A percentile compares a stretch with the other conserved stretches of the same genome.
These are phyloP conservation scores for Combretum micranthum DNA, from an alignment of 345 rosid species.

Conservation along the genomic window DNA sequence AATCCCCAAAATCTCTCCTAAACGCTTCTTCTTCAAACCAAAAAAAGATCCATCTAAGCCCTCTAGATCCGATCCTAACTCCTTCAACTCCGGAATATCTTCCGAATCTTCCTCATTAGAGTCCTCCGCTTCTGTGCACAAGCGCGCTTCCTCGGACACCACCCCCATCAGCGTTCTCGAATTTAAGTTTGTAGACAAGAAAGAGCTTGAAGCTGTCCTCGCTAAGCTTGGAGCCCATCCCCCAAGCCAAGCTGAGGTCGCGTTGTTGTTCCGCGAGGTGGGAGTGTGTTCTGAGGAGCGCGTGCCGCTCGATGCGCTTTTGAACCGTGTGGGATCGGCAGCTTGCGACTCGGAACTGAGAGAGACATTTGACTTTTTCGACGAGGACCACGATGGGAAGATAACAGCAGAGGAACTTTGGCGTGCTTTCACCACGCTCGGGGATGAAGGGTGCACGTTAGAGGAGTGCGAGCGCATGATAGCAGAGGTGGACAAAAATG, in stretches of 20 bases:
- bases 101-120: constrained; percentile 55
- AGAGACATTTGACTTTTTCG: constrained; percentile 70
- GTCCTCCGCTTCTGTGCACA: constrained; percentile 25
- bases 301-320: constrained; percentile 51
- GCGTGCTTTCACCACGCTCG: constrained; percentile 41
- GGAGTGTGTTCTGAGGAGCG: constrained; percentile 37
- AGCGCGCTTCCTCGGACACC: constrained; percentile 11
- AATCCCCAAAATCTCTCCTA: constrained; percentile 31
- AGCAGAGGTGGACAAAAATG: constrained; percentile 58
- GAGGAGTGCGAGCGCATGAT: constrained; percentile 96
- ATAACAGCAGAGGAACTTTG: constrained; percentile 79
- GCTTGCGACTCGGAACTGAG: constrained; percentile 55
- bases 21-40: background rate
- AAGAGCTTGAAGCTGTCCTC: constrained; percentile 58
- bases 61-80: constrained; percentile 52
- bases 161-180: constrained; percentile 82
- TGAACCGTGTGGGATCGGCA: constrained; percentile 36
- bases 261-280: constrained; percentile 50
- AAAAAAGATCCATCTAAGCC: constrained; percentile 20
- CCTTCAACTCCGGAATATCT: constrained; percentile 41
- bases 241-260: constrained; percentile 53
- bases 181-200: constrained; percentile 40
- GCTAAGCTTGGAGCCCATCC: constrained; percentile 38
- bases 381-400: constrained; percentile 78
- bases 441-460: constrained; percentile 68